Evolutionary conservation across 2,329 filamentous ascomycete species (phyloP).

Genomic region (Aquanectria penicillioides): DNA sequence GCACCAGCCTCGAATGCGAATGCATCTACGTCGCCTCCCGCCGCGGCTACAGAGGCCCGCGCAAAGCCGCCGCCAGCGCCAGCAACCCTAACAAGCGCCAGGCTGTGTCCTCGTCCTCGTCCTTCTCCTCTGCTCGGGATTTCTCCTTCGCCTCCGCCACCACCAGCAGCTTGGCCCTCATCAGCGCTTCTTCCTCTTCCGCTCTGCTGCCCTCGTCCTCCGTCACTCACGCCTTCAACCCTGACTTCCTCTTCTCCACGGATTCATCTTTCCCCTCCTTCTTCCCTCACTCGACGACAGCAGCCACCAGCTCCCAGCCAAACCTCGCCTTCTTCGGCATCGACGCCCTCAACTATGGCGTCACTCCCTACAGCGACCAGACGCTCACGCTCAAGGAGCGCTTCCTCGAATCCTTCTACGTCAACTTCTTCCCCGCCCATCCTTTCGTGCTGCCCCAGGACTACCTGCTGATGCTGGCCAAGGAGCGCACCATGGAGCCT

Average conservation of each 20-base stretch:
- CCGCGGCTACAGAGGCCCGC: constrained; percentile 73
- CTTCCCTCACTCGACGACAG: background rate
- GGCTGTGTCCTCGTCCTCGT: too few relatives aligned
- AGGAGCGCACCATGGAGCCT: constrained; percentile 57
- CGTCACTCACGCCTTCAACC: background rate
- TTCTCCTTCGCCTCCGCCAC: constrained; percentile 11
- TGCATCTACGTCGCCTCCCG: constrained; percentile 79
- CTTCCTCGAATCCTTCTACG: constrained; percentile 67
- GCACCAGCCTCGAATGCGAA: constrained; percentile 62
- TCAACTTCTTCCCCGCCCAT: constrained; percentile 65
- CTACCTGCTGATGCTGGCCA: constrained; percentile 57
- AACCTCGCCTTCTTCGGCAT: constrained; percentile 14
- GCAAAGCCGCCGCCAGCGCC: constrained; percentile 45
- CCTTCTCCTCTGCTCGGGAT: constrained; percentile 57
- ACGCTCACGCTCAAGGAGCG: constrained; percentile 55
- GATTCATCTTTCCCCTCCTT: background rate
- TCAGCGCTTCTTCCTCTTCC: constrained; percentile 47
- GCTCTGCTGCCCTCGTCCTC: background rate
- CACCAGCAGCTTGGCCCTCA: constrained; percentile 52
- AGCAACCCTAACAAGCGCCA: constrained; percentile 57
- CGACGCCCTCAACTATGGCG: constrained; percentile 24
- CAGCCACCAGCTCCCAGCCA: background rate
- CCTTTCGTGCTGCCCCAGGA: constrained; percentile 66
- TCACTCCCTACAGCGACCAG: constrained; percentile 14
- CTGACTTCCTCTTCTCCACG: background rate